Evolutionary conservation across 139 green algal species (phyloP).

Genomic region (Diplosphaera chodatii): DNA sequence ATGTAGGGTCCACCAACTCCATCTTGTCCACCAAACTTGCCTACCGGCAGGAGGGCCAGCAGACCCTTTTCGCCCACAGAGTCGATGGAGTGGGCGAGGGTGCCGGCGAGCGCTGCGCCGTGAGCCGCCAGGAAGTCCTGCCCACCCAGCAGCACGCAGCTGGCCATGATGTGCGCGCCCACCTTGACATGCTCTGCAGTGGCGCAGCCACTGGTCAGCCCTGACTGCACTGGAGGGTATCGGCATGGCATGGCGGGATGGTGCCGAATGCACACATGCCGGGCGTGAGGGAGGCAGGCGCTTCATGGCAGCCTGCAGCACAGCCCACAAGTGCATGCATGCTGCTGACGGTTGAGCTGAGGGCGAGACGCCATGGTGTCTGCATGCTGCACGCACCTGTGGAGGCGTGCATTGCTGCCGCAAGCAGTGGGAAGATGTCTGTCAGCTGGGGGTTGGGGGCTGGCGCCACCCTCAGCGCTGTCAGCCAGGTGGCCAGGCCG

Average conservation of each 20-base stretch:
- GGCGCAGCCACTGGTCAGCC: too few species aligned
- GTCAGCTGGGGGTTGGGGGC: slow-evolving; percentile 41
- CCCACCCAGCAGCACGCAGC: slow-evolving; percentile 62
- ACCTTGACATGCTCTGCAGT: slow-evolving; percentile 53
- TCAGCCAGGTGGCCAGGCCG: slow-evolving; percentile 77
- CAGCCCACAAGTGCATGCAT: too few species aligned
- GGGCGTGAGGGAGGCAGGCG: too few species aligned
- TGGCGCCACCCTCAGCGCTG: slow-evolving; percentile 73
- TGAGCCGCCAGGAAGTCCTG: slow-evolving; percentile 54
- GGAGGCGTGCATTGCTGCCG: slow-evolving; percentile 39
- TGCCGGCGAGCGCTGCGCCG: slow-evolving; percentile 35
- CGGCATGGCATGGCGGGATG: too few species aligned
- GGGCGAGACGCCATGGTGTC: too few species aligned
- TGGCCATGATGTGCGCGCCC: slow-evolving; percentile 34
- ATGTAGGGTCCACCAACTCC: too few species aligned
- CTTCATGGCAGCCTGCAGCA: too few species aligned
- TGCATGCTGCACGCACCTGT: slow-evolving; percentile 60
- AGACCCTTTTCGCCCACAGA: slow-evolving; percentile 54
- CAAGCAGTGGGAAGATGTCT: slow-evolving; percentile 50
- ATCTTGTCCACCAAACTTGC: too few species aligned
- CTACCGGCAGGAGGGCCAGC: slow-evolving; percentile 47
- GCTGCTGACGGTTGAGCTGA: too few species aligned
- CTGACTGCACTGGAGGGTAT: too few species aligned
- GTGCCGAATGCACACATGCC: too few species aligned
- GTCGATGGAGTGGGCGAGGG: slow-evolving; percentile 46